Evolutionary conservation across 352 stramenopile species (phyloP).

Genomic region (Globisporangium uncinulatum): DNA sequence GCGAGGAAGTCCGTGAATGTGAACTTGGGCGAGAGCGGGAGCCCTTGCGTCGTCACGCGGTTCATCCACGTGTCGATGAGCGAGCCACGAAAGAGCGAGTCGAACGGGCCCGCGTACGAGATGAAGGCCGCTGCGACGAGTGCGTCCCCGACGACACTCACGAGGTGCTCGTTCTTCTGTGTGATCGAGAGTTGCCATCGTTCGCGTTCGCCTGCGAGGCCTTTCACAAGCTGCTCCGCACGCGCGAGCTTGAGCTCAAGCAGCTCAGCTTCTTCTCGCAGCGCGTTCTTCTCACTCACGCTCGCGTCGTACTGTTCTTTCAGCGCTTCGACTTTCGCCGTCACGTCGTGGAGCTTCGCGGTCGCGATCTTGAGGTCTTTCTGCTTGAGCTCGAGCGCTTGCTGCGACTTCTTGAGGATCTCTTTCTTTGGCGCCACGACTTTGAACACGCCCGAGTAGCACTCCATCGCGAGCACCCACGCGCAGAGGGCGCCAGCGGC

Average conservation of each 20-base stretch:
- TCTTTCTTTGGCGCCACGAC: slow-evolving; percentile 90
- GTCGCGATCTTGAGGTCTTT: slow-evolving; percentile 84
- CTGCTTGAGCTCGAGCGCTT: slow-evolving; percentile 84
- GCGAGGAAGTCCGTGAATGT: slow-evolving; percentile 91
- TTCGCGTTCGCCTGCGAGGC: slow-evolving; percentile 91
- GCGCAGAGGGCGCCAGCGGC: slow-evolving; percentile 87
- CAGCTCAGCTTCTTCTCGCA: slow-evolving; percentile 90
- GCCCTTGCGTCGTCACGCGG: slow-evolving; percentile 68
- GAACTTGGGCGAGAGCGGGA: slow-evolving; percentile 87
- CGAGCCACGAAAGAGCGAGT: slow-evolving; percentile 86
- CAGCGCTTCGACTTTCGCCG: slow-evolving; percentile 86
- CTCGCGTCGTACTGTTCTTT: slow-evolving; percentile 91
- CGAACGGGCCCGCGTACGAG: slow-evolving; percentile 94
- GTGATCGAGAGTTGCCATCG: slow-evolving; percentile 91
- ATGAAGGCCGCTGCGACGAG: slow-evolving; percentile 93
- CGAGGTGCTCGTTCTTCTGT: slow-evolving; percentile 83
- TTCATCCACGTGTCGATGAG: slow-evolving; percentile 89
- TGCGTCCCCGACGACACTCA: slow-evolving; percentile 89
- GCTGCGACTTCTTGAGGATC: slow-evolving; percentile 80
- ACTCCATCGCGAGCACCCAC: slow-evolving; percentile 91
- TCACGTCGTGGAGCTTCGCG: slow-evolving; percentile 89
- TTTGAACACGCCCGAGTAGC: slow-evolving; percentile 85
- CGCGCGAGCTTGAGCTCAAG: slow-evolving; percentile 91
- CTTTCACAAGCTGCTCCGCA: slow-evolving; percentile 92
- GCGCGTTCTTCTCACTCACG: slow-evolving; percentile 91